A percentile compares a stretch with the other conserved stretches of the same genome.
phyloP scores from a whole-genome alignment of 2,329 filamentous ascomycete species.

The Pyricularia grisea region DNA sequence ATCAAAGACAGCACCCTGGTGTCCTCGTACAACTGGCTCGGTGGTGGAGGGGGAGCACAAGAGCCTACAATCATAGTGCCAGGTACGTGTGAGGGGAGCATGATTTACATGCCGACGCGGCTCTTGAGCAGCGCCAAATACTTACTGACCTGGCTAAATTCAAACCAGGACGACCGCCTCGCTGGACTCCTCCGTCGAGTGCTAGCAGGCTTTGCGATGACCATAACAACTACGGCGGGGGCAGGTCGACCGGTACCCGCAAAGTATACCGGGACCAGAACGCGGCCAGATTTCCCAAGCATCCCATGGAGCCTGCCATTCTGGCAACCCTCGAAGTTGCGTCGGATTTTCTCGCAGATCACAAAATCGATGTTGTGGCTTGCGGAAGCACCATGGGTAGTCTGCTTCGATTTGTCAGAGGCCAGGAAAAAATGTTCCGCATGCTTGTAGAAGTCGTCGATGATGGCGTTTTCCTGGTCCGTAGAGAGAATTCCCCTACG shows the following conservation, averaged over 20 bases:
- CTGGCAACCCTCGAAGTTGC: constrained; percentile 24
- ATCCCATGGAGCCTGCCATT: constrained; percentile 42
- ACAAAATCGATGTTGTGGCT: constrained; percentile 42
- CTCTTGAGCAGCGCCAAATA: background rate
- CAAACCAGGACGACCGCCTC: constrained; percentile 34
- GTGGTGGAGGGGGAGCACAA: constrained; percentile 5
- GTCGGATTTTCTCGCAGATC: constrained; percentile 19
- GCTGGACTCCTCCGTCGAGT: constrained; percentile 33
- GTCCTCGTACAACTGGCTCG: constrained; percentile 28
- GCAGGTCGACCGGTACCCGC: background rate
- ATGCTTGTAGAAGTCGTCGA: constrained; percentile 47
- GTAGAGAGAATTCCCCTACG: constrained; percentile 49
- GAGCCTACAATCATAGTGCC: constrained; percentile 21
- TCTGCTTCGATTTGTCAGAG: constrained; percentile 45
- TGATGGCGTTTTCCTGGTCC: constrained; percentile 51
- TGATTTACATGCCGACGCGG: background rate
- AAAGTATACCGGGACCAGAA: constrained; percentile 45
- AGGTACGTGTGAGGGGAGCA: constrained; percentile 13
- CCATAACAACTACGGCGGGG: constrained; percentile 18
- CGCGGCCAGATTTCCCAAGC: constrained; percentile 35
- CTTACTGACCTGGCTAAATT: background rate
- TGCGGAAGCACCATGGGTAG: constrained; percentile 54
- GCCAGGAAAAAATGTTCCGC: constrained; percentile 39
- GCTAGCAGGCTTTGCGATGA: constrained; percentile 31
- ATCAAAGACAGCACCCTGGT: constrained; percentile 17